A percentile compares a stretch with the other conserved stretches of the same genome.
Evolutionary conservation across 805 yeast species (phyloP).

Genomic region (Schwanniomyces yamadae): DNA sequence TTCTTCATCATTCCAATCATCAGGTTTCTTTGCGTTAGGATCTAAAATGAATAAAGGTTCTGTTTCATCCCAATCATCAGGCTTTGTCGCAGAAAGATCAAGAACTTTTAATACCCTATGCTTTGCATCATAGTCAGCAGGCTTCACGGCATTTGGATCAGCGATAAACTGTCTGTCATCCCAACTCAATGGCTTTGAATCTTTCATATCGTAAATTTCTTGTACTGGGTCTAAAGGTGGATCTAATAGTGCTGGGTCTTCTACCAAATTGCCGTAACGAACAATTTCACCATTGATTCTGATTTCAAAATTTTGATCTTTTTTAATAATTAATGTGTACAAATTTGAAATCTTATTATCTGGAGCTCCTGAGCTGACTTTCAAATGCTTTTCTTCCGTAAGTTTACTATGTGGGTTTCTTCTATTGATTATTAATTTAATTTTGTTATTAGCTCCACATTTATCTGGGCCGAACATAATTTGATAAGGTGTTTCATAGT

Average conservation of each 20-base stretch:
- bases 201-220: slow-evolving; percentile 55
- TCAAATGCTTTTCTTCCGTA: slow-evolving; percentile 67
- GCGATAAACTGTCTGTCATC: slow-evolving; percentile 64
- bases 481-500: slow-evolving; percentile 69
- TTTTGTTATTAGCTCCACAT: slow-evolving; percentile 78
- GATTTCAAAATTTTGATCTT: slow-evolving; percentile 70
- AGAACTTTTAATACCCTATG: slow-evolving; percentile 57
- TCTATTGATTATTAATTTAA: slow-evolving; percentile 71
- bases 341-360: slow-evolving; percentile 57
- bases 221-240: slow-evolving; percentile 71
- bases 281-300: slow-evolving; percentile 77
- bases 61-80: slow-evolving; percentile 78
- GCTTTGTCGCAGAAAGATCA: slow-evolving; percentile 67
- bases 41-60: slow-evolving; percentile 59
- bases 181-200: slow-evolving; percentile 77
- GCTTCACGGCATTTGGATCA: slow-evolving; percentile 63
- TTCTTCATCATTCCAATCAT: slow-evolving; percentile 84
- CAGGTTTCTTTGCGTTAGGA: slow-evolving; percentile 67
- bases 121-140: slow-evolving; percentile 81
- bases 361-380: slow-evolving; percentile 65
- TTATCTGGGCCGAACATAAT: slow-evolving; percentile 94
- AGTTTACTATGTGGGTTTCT: slow-evolving; percentile 53
- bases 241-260: slow-evolving; percentile 48
- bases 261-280: slow-evolving; percentile 66
- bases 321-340: slow-evolving; percentile 73